These are phyloP conservation scores for Hyphopichia khmerensis DNA, from an alignment of 1,139 yeast genomes.

Conservation along the genomic window DNA sequence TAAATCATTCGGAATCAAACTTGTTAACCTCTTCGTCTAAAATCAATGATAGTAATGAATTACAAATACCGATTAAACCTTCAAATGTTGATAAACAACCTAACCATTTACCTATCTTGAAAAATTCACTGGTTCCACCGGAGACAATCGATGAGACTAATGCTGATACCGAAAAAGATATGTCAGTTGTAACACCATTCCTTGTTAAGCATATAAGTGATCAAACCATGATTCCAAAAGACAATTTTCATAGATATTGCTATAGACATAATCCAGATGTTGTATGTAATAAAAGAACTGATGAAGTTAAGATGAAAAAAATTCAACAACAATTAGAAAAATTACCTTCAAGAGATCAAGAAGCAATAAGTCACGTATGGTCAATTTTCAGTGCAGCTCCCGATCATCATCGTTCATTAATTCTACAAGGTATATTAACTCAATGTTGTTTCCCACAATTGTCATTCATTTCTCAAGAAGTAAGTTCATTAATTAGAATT, in stretches of 20 bases:
- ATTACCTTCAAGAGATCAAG: slow-evolving; percentile 61
- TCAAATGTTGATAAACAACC: background rate
- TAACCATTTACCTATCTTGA: background rate
- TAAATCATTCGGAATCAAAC: background rate
- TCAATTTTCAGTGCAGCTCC: slow-evolving; percentile 74
- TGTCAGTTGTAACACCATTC: slow-evolving; percentile 47
- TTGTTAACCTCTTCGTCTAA: background rate
- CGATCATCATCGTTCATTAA: slow-evolving; percentile 64
- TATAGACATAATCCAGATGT: slow-evolving; percentile 91
- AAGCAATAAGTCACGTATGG: slow-evolving; percentile 76
- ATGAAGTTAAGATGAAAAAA: slow-evolving; percentile 60
- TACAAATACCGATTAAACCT: background rate
- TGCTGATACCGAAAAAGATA: slow-evolving; percentile 9
- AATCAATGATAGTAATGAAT: background rate
- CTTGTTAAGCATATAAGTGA: slow-evolving; percentile 45
- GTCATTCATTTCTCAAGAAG: slow-evolving; percentile 77
- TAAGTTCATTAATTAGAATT: slow-evolving; percentile 74
- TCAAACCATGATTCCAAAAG: slow-evolving; percentile 42
- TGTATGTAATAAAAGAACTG: slow-evolving; percentile 68
- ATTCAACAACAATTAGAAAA: slow-evolving; percentile 60
- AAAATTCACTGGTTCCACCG: background rate
- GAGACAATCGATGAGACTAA: background rate
- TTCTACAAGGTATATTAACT: slow-evolving; percentile 77
- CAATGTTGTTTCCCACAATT: slow-evolving; percentile 96
- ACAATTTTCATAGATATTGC: slow-evolving; percentile 66